These are phyloP conservation scores for Forsythia viridissima DNA, from an alignment of 257 asterid species.

Conservation along the genomic window DNA sequence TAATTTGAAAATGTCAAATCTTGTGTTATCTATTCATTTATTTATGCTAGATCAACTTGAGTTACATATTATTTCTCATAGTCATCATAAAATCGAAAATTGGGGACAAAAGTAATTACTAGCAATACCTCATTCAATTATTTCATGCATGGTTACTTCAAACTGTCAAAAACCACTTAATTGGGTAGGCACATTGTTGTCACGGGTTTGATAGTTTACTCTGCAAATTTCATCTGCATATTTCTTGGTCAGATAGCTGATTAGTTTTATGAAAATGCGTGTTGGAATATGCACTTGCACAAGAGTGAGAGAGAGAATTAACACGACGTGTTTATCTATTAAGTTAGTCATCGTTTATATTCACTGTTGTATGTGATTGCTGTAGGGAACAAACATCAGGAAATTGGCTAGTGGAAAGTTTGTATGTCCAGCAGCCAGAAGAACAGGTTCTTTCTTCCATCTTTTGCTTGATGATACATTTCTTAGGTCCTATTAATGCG, in stretches of 20 bases:
- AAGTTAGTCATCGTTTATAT: conserved; percentile 1
- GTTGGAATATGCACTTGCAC: neutral
- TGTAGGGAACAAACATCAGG: conserved; percentile 33
- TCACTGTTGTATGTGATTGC: conserved; percentile 21
- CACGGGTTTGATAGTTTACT: neutral
- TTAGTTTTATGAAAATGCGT: neutral
- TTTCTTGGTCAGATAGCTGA: neutral
- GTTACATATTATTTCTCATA: too few relatives aligned
- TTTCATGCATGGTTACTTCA: neutral
- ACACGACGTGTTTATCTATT: conserved; percentile 1
- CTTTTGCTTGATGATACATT: conserved; percentile 3
- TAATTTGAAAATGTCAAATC: neutral
- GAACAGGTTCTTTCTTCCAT: conserved; percentile 29
- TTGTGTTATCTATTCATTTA: neutral
- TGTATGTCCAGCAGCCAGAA: conserved; percentile 22
- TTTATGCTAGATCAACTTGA: too few relatives aligned
- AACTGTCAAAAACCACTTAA: neutral
- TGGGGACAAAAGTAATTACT: neutral
- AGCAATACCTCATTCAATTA: neutral
- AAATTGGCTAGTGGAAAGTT: conserved; percentile 26
- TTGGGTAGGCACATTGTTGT: neutral
- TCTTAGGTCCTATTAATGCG: neutral
- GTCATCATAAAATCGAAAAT: neutral
- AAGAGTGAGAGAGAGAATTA: neutral
- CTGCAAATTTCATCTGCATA: neutral